Evolutionary conservation across 2,329 filamentous ascomycete species (phyloP).

Genomic region (Aspergillus hortae): DNA sequence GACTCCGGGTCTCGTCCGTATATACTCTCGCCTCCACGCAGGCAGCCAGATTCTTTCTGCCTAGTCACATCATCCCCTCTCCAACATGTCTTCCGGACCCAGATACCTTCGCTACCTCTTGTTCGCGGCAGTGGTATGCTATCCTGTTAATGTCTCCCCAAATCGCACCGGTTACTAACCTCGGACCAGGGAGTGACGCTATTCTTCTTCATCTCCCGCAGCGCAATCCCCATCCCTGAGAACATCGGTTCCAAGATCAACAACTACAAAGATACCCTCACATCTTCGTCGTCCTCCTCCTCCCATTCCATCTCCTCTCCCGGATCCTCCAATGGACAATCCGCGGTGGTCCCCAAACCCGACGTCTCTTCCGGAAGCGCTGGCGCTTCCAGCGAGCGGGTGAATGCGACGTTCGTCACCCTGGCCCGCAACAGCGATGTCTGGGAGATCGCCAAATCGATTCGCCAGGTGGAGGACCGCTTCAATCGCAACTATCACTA

Average conservation of each 20-base stretch:
- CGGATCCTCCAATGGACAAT: constrained; percentile 8
- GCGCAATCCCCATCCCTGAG: constrained; percentile 43
- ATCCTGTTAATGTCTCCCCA: neutral
- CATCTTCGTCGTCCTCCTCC: neutral
- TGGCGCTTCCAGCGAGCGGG: constrained; percentile 61
- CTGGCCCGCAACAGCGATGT: constrained; percentile 89
- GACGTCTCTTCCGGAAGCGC: constrained; percentile 19
- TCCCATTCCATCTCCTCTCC: neutral
- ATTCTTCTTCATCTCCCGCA: constrained; percentile 77
- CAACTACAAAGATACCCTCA: constrained; percentile 20
- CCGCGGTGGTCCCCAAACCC: constrained; percentile 3
- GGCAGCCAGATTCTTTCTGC: constrained; percentile 1
- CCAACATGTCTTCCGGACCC: constrained; percentile 16
- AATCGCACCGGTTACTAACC: neutral
- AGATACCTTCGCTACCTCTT: constrained; percentile 17
- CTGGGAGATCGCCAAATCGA: constrained; percentile 95
- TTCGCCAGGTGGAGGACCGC: constrained; percentile 93
- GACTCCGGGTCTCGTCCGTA: neutral
- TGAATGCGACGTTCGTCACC: constrained; percentile 97
- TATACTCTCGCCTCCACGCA: neutral
- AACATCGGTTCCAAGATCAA: constrained; percentile 20
- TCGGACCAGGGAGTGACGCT: constrained; percentile 60
- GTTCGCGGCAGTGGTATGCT: constrained; percentile 12
- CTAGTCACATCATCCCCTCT: neutral
- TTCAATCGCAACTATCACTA: constrained; percentile 98